phyloP scores from a whole-genome alignment of 805 yeast genomes.

The Debaryomyces castellii region DNA sequence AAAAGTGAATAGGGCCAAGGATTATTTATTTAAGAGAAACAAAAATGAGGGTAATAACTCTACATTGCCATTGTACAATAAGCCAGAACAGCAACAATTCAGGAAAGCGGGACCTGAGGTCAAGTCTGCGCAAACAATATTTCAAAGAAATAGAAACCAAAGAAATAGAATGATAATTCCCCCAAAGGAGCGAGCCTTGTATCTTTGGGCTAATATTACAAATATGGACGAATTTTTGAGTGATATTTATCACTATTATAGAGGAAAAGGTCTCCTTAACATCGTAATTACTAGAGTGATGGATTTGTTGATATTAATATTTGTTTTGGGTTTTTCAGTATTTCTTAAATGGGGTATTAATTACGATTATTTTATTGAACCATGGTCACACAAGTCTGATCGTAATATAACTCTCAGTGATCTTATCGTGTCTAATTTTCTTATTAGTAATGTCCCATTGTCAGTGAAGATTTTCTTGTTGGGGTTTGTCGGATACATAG shows the following conservation, averaged over 20 bases:
- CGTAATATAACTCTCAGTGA: constrained; percentile 30
- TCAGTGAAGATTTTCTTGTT: constrained; percentile 60
- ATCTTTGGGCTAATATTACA: constrained; percentile 96
- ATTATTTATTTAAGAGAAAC: constrained; percentile 5
- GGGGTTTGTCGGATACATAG: constrained; percentile 55
- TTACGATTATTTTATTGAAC: constrained; percentile 34
- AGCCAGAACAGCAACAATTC: constrained; percentile 9
- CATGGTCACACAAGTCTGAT: constrained; percentile 19
- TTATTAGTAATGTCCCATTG: constrained; percentile 40
- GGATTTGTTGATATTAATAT: constrained; percentile 72
- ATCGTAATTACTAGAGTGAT: constrained; percentile 65
- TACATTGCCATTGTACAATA: constrained; percentile 17
- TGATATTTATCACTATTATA: constrained; percentile 80
- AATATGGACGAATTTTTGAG: constrained; percentile 84
- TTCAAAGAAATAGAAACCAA: constrained; percentile 9
- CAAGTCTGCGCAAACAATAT: constrained; percentile 12
- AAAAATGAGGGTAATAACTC: background rate
- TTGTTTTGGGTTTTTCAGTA: constrained; percentile 76
- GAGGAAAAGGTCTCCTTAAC: constrained; percentile 81
- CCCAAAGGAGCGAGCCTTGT: constrained; percentile 71
- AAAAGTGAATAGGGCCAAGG: constrained; percentile 4
- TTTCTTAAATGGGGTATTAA: constrained; percentile 83
- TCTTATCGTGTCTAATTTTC: constrained; percentile 42
- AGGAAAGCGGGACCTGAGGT: constrained; percentile 3
- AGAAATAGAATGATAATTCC: constrained; percentile 29